These are phyloP conservation scores for Cutaneotrichosporon spelunceum DNA, from an alignment of 1,284 basidiomycete genomes.

Conservation along the genomic window DNA sequence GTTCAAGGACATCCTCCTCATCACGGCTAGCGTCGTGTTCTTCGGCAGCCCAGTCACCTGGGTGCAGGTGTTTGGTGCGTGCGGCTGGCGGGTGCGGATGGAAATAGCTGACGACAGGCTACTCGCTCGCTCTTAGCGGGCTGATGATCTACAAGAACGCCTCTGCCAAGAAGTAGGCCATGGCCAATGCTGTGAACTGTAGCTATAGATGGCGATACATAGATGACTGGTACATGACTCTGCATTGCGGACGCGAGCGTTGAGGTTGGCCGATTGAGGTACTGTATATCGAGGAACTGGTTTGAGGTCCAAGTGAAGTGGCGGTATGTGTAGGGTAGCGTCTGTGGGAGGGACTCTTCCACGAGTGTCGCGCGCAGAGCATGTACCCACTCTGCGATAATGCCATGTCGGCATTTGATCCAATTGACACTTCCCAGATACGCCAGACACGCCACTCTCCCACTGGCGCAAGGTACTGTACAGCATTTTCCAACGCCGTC, in stretches of 20 bases:
- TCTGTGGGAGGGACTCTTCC: no score
- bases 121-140: slow-evolving; percentile 37
- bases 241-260: not conserved
- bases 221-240: not conserved
- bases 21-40: slow-evolving; percentile 77
- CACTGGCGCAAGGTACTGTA: no score
- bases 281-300: no score
- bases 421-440: no score
- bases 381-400: no score
- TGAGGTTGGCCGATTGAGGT: no score
- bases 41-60: slow-evolving; percentile 74
- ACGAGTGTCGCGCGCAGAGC: no score
- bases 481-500: no score
- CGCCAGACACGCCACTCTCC: no score
- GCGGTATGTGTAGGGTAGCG: no score
- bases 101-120: slow-evolving; percentile 19
- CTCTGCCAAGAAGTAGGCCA: slow-evolving; percentile 20
- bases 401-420: no score
- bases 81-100: slow-evolving; percentile 3
- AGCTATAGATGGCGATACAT: not conserved
- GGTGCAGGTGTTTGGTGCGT: slow-evolving; percentile 66
- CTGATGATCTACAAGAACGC: slow-evolving; percentile 44
- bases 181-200: not conserved
- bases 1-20: slow-evolving; percentile 93
- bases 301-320: no score